Conservation (phyloP, 805 yeast species). For the Nakazawaea peltata region DNA sequence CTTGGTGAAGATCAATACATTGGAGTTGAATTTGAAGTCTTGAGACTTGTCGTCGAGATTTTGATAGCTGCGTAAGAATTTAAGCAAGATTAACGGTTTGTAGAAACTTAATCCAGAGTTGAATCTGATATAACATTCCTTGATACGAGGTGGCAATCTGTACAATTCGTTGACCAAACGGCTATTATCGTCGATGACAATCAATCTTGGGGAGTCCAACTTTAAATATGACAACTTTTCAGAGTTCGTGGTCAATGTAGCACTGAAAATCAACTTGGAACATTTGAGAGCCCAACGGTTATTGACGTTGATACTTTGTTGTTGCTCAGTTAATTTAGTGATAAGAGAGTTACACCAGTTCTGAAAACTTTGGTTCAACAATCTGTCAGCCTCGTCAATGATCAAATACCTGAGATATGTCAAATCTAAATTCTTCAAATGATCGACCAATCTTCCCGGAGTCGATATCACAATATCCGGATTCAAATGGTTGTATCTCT, state of each 20-base stretch:
- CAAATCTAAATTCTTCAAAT: slow-evolving; percentile 41
- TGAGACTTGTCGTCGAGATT: slow-evolving; percentile 17
- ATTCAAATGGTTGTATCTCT: slow-evolving; percentile 31
- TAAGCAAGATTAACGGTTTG: slow-evolving; percentile 71
- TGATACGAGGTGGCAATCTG: slow-evolving; percentile 47
- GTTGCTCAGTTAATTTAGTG: slow-evolving; percentile 25
- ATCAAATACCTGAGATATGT: slow-evolving; percentile 52
- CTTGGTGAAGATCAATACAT: slow-evolving; percentile 56
- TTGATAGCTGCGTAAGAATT: slow-evolving; percentile 32
- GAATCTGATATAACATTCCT: slow-evolving; percentile 21
- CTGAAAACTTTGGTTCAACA: slow-evolving; percentile 84
- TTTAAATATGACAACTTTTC: slow-evolving; percentile 72
- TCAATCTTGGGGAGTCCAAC: slow-evolving; percentile 61
- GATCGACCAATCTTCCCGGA: slow-evolving; percentile 82
- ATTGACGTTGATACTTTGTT: slow-evolving; percentile 16
- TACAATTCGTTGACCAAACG: slow-evolving; percentile 45
- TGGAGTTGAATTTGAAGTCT: slow-evolving; percentile 13
- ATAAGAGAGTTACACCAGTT: slow-evolving; percentile 74
- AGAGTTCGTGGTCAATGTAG: slow-evolving; percentile 90
- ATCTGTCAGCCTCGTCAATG: slow-evolving; percentile 76
- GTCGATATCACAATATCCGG: slow-evolving; percentile 70
- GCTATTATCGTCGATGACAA: slow-evolving; percentile 58
- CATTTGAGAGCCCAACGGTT: slow-evolving; percentile 29
- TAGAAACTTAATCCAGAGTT: slow-evolving; percentile 25
- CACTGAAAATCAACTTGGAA: slow-evolving; percentile 74